Evolutionary conservation across 495 filamentous ascomycete species (phyloP).

Genomic region (Paragyromitra xinjiangensis): DNA sequence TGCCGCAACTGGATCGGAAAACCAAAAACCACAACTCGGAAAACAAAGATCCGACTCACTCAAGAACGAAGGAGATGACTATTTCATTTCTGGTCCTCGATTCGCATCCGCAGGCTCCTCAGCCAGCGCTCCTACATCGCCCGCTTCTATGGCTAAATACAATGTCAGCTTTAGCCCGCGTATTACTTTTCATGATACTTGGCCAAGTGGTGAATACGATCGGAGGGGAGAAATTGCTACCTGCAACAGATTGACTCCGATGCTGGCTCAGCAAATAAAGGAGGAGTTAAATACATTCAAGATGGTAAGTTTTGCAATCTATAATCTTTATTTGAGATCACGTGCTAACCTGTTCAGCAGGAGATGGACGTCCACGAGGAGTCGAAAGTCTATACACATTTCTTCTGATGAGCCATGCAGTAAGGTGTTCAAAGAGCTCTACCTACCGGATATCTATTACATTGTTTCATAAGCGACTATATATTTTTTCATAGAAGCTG

Average conservation of each 20-base stretch:
- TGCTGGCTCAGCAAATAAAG: conserved; percentile 99
- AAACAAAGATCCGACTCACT: conserved; percentile 53
- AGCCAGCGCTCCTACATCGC: conserved; percentile 81
- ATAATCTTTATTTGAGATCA: neutral
- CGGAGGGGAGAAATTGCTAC: conserved; percentile 95
- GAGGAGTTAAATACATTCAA: conserved; percentile 99
- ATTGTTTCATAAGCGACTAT: conserved; percentile 48
- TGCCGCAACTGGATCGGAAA: conserved; percentile 34
- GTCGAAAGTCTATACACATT: conserved; percentile 99
- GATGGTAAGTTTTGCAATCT: conserved; percentile 74
- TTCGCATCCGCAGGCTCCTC: conserved; percentile 68
- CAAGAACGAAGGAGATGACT: conserved; percentile 82
- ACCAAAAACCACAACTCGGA: conserved; percentile 45
- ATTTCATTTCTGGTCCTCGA: conserved; percentile 79
- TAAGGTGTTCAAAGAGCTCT: conserved; percentile 45
- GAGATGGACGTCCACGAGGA: conserved; percentile 99
- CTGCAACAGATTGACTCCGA: conserved; percentile 95
- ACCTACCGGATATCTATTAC: conserved; percentile 40
- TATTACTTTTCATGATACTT: conserved; percentile 94
- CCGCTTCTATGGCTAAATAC: conserved; percentile 67
- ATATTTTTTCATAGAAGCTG: conserved; percentile 51
- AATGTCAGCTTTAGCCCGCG: conserved; percentile 92
- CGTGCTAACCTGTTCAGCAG: conserved; percentile 65
- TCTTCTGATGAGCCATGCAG: conserved; percentile 74
- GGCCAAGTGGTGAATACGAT: conserved; percentile 95